Evolutionary conservation across 805 yeast species (phyloP).

Genomic region (Tetrapisispora taiwanensis): DNA sequence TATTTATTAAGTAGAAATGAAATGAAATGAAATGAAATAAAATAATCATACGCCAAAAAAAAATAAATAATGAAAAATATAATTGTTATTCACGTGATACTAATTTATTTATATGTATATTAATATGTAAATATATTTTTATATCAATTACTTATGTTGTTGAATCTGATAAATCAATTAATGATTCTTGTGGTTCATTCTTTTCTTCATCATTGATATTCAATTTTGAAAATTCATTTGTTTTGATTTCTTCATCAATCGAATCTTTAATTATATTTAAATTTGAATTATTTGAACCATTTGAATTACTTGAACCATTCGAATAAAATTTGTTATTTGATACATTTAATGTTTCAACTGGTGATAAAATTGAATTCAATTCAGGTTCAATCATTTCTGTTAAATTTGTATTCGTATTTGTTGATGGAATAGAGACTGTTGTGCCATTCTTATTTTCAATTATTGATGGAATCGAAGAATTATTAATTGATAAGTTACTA

Average conservation of each 20-base stretch:
- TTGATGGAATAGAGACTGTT: not conserved
- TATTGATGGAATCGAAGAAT: not conserved
- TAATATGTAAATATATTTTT: not conserved
- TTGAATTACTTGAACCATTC: not conserved
- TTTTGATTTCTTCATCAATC: not conserved
- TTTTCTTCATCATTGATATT: not conserved
- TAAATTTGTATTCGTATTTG: not conserved
- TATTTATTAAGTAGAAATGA: no score
- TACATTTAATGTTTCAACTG: not conserved
- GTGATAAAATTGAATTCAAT: not conserved
- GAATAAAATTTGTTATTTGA: not conserved
- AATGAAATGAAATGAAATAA: no score
- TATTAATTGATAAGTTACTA: not conserved
- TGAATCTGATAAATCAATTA: not conserved
- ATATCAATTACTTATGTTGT: not conserved
- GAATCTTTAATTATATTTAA: not conserved
- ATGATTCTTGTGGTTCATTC: not conserved
- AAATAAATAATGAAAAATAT: no score
- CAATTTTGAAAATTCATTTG: not conserved
- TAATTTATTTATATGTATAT: not conserved
- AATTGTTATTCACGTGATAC: no score
- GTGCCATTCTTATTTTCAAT: not conserved
- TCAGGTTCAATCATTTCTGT: not conserved
- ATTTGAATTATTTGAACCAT: no score
- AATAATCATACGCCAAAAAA: no score